A percentile compares a stretch with the other conserved stretches of the same genome.
These are phyloP conservation scores for Didymella pomorum DNA, from an alignment of 2,329 filamentous ascomycete genomes.

Conservation along the genomic window DNA sequence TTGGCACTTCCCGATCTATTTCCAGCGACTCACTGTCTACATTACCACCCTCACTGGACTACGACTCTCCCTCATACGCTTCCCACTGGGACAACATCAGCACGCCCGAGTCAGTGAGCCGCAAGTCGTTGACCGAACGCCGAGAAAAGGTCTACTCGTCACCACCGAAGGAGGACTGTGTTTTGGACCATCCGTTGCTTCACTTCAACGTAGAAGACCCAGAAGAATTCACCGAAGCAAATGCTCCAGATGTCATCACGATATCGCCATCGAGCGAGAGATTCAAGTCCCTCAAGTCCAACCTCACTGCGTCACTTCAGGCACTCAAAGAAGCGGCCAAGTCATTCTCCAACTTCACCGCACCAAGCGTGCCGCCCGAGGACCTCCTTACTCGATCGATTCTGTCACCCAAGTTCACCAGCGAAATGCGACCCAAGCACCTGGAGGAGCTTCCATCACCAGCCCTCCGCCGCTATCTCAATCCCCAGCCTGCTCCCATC, in stretches of 20 bases:
- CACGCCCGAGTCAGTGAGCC: constrained; percentile 44
- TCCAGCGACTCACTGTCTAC: constrained; percentile 67
- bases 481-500: constrained; percentile 58
- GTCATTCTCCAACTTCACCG: constrained; percentile 67
- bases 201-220: constrained; percentile 49
- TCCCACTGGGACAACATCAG: constrained; percentile 53
- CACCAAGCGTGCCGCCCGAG: constrained; percentile 62
- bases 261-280: constrained; percentile 38
- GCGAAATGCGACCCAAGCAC: constrained; percentile 66
- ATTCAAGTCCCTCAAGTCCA: constrained; percentile 67
- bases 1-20: constrained; percentile 56
- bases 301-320: constrained; percentile 68
- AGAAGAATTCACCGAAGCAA: constrained; percentile 43
- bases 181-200: constrained; percentile 65
- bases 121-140: constrained; percentile 46
- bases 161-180: constrained; percentile 61
- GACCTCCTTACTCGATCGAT: constrained; percentile 68
- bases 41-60: constrained; percentile 53
- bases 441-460: constrained; percentile 63
- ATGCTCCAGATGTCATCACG: constrained; percentile 37
- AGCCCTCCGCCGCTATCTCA: constrained; percentile 67
- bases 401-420: constrained; percentile 65
- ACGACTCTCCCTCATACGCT: constrained; percentile 56
- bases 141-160: constrained; percentile 58
- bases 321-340: constrained; percentile 68